Evolutionary conservation across 371 early-diverging fungal species (phyloP).

Genomic region (Zychaea mexicana): DNA sequence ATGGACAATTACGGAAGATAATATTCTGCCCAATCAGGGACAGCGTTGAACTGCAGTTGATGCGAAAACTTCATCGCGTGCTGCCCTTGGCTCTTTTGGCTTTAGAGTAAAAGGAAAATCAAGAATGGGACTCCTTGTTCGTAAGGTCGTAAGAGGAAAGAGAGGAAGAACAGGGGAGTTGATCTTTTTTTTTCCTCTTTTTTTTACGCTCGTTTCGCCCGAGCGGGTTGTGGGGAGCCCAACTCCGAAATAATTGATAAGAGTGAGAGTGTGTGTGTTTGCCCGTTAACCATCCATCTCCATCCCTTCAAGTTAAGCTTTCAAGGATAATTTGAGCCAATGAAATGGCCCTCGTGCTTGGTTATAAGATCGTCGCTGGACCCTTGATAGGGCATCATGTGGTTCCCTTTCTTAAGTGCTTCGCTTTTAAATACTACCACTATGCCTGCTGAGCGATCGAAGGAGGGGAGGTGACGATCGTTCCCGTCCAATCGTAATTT

Average conservation of each 20-base stretch:
- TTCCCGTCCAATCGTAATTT: too few relatives aligned
- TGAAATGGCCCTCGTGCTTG: neutral
- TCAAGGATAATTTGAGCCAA: neutral
- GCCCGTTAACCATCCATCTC: too few relatives aligned
- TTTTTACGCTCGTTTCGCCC: neutral
- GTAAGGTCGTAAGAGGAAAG: neutral
- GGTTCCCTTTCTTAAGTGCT: neutral
- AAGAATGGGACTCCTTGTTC: neutral
- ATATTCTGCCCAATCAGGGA: constrained; percentile 89
- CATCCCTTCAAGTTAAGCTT: neutral
- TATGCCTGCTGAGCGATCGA: neutral
- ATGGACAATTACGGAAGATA: constrained; percentile 63
- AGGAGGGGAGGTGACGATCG: neutral
- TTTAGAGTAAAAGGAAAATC: too few relatives aligned
- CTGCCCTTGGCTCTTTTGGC: too few relatives aligned
- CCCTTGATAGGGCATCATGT: neutral
- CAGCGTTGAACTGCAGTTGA: constrained; percentile 86
- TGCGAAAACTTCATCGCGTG: constrained; percentile 56
- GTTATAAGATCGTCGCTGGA: neutral
- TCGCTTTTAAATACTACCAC: neutral
- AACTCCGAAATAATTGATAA: neutral
- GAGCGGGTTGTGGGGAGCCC: neutral
- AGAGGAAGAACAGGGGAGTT: neutral
- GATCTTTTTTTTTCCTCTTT: neutral
- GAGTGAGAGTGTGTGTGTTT: too few relatives aligned